Base-by-base conservation (phyloP, 495 filamentous ascomycete genomes). In the Penicillium pancosmium region DNA sequence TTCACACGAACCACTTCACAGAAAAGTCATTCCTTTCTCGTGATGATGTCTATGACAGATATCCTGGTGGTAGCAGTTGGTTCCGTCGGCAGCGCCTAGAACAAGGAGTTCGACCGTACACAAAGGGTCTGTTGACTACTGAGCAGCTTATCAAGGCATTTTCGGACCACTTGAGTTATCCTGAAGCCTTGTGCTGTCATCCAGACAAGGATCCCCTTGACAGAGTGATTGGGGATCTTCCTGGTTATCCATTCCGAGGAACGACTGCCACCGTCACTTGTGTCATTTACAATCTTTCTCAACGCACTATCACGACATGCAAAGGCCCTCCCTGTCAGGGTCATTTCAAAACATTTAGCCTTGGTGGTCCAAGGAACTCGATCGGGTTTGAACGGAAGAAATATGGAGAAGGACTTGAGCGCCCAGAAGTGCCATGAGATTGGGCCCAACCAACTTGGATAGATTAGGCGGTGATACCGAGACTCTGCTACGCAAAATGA, bases 261-360 rank as follows among this genome's bases (percentile, higher is more conserved):
- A 52, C 49, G 58, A 71, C 59, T 27, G 55, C 27, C 35, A 68
- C 68, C 7, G 68, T 71, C 34, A 63, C 66, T 11, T 61, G 60
- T 52, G 68, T 71, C 13, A 56, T 71, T 19, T 71, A 71, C 40
- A 65, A 70, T 52, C 55, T 70, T n/a, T 52, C 65, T 8, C 50
- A 61, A 36, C 21, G 47, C 18, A 50, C 47, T 10, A 36, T 36
- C 34, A 36, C 34, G 10, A 36, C 34, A 0, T 36, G 34, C 34
- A 36, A 36, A 36, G 34, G 34, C 13, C 34, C 34, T 36, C 34
- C 34, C 34, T 36, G 34, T 13, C 34, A 36, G 13, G 34, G 34
- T 5, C 10, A 10, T 10, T 36, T 36, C 34, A 36, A 36, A 13
- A 36, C 34, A 10, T 36, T 36, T 36, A 36, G 34, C 13, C 34